These are phyloP conservation scores for Hypomyces rosellus DNA, from an alignment of 2,329 filamentous ascomycete species.

Conservation along the genomic window DNA sequence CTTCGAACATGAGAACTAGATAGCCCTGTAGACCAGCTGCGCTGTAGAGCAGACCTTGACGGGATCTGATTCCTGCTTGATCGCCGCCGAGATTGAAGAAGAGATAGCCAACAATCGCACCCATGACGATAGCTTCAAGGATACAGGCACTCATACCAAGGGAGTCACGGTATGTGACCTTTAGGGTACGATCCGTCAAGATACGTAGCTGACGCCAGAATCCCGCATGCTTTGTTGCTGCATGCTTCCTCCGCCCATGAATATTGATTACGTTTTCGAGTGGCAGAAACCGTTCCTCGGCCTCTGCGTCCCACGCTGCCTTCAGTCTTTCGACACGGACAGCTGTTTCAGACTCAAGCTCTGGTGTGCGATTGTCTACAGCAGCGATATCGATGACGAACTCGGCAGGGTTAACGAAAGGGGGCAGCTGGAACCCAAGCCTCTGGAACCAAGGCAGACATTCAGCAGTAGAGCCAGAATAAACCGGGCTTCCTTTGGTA, in stretches of 20 bases:
- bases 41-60: conserved; percentile 67
- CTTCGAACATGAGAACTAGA: conserved; percentile 68
- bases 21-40: conserved; percentile 69
- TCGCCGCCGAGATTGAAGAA: conserved; percentile 61
- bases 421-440: conserved; percentile 55
- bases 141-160: conserved; percentile 68
- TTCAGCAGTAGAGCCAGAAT: conserved; percentile 52
- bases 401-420: conserved; percentile 73
- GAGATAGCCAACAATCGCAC: conserved; percentile 65
- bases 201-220: conserved; percentile 59
- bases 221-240: conserved; percentile 37
- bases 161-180: conserved; percentile 68
- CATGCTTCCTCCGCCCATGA: neutral
- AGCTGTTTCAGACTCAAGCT: conserved; percentile 55
- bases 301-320: conserved; percentile 48
- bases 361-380: conserved; percentile 63
- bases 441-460: conserved; percentile 59
- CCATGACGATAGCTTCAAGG: conserved; percentile 64
- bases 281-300: conserved; percentile 20
- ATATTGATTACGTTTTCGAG: conserved; percentile 11
- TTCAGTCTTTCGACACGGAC: conserved; percentile 57
- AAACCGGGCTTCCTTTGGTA: conserved; percentile 61
- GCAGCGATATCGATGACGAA: conserved; percentile 69
- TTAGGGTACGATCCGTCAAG: conserved; percentile 61
- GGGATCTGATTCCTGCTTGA: conserved; percentile 65